Conservation (phyloP, 1,139 yeast genomes). For the Scheffersomyces insectosa region DNA sequence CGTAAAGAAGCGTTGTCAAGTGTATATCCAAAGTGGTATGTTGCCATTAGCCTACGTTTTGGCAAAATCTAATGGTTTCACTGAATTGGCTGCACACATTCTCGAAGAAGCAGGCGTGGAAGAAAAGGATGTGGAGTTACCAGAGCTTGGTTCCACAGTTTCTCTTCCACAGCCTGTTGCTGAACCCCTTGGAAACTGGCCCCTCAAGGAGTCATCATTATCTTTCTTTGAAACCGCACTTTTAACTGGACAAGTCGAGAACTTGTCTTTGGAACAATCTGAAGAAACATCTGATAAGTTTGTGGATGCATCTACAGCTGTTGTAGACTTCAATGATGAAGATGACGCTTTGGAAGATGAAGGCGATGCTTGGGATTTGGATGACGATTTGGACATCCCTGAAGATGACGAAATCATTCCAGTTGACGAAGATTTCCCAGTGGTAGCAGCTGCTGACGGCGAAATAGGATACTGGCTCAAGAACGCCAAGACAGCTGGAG, state of each 20-base stretch:
- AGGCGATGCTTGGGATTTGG: constrained; percentile 61
- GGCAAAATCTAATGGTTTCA: constrained; percentile 85
- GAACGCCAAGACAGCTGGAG: constrained; percentile 88
- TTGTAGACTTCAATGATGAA: constrained; percentile 34
- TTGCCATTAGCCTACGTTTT: constrained; percentile 89
- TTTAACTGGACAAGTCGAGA: constrained; percentile 71
- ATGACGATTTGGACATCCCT: constrained; percentile 43
- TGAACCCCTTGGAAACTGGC: constrained; percentile 70
- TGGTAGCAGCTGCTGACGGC: constrained; percentile 34
- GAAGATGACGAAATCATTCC: constrained; percentile 27
- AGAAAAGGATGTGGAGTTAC: constrained; percentile 67
- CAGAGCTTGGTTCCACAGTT: constrained; percentile 48
- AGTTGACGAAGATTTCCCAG: constrained; percentile 20
- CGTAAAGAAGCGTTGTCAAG: constrained; percentile 71
- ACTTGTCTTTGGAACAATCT: constrained; percentile 52
- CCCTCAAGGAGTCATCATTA: constrained; percentile 67
- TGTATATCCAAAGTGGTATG: constrained; percentile 77
- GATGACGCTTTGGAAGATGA: constrained; percentile 56
- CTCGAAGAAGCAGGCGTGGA: constrained; percentile 68
- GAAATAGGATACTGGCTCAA: constrained; percentile 85
- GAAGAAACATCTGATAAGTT: constrained; percentile 20
- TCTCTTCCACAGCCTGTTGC: constrained; percentile 48
- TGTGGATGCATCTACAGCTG: constrained; percentile 12
- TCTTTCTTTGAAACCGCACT: constrained; percentile 87
- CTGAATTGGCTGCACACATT: constrained; percentile 69